Evolutionary conservation across 2,329 filamentous ascomycete genomes (phyloP), one percentile per base, ranked within the genome.

Genomic region (Colletotrichum chrysophilum): DNA sequence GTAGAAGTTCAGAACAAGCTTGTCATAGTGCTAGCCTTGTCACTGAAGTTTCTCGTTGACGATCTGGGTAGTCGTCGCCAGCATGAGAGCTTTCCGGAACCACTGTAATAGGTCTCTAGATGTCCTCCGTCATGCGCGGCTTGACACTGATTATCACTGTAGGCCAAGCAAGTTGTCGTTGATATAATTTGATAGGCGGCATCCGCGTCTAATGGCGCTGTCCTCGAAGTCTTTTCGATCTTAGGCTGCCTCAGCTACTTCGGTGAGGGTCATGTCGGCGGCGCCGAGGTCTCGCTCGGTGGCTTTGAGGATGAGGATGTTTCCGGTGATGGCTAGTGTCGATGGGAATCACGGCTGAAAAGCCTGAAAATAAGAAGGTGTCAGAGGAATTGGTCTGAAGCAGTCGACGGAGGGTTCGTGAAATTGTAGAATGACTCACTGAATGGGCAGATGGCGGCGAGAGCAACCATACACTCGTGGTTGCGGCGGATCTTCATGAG

Each of bases 401-500:
- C 1, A 0, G n/a, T 13, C n/a, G 43, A 52, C 43, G 43, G 10
- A 5, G 14, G 21, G n/a, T 24, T 3, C 5, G 9, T 34, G 30
- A 28, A 34, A 24, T 3, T 14, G 14, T n/a, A 24, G 18, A 61
- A 14, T 60, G 61, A 84, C 91, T 80, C 82, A 93, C 91, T 94
- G 82, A 95, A 95, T 3, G 93, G 93, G 86, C 93, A 95, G 75
- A 94, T 94, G 36, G 93, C 92, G 67, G 93, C 92, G n/a, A n/a
- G n/a, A n/a, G n/a, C n/a, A n/a, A n/a, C 93, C 79, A 95, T 85
- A 76, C 93, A 92, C 87, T 95, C 93, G 78, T 89, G 88, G 82
- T 94, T 95, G 75, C 89, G 91, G 81, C 92, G 87, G 24, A 93
- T 95, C 86, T 95, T 93, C 93, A 95, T 95, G 81, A 95, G 93